Base-by-base conservation (phyloP, 306 rosid species). In the Medicago arabica region DNA sequence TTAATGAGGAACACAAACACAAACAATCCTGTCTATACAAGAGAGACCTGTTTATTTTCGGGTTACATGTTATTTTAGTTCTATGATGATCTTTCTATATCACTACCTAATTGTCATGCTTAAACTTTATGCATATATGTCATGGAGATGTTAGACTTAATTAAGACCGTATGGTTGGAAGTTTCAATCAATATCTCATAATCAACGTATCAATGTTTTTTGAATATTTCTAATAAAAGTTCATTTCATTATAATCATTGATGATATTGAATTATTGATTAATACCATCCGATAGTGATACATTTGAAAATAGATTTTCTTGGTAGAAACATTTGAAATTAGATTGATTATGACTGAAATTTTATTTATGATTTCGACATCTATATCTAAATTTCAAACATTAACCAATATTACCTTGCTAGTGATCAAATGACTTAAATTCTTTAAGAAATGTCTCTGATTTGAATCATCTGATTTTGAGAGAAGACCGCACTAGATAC, bases 71-170 rank as follows among this genome's bases (percentile, higher is more conserved):
- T 47, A 47, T n/a, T 66, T 44, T 67, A 46, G 51, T 13, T 4
- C 15, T 44, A 17, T 66, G 10, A 70, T 67, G 10, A 70, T 67
- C 46, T 57, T 63, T 49, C 38, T 28, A 53, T 69, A 15, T 49
- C 17, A 0, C 75, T 67, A 10, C 65, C 67, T 69, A 50, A 62
- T 34, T 34, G 7, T 31, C 11, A 1, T 61, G 67, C 67, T 61
- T 60, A 28, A 60, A 8, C 5, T 60, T 60, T 60, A 12, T 17
- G 41, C 7, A 60, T 60, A 59, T 59, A 23, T 53, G 60, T 17
- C 25, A 21, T 57, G 36, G 57, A 15, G 31, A 55, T 58, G 75
- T 66, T 77, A 44, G 61, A 61, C 53, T 69, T 18, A 66, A 69
- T 70, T 18, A 16, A 14, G 8, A 79, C 3, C 13, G 7, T 13